Conservation (phyloP, 192 early-diverging fungal species). For the Gigaspora rosea region DNA sequence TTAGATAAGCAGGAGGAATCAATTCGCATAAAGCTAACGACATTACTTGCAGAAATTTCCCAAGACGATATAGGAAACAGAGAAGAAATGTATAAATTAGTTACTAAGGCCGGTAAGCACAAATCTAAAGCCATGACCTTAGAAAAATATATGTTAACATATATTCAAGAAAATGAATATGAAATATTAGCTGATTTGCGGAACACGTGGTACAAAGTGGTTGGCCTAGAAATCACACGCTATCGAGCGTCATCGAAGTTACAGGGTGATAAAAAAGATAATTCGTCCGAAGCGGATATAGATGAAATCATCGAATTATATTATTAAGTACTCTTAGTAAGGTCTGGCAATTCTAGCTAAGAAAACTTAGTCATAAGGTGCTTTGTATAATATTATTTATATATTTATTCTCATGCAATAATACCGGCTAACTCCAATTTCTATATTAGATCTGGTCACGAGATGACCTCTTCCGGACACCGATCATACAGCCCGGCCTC, state of each 20-base stretch:
- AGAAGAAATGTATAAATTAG: constrained; percentile 9
- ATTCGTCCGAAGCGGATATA: constrained; percentile 8
- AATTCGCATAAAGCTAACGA: not conserved
- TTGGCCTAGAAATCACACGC: too few species aligned
- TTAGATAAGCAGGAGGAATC: constrained; percentile 13
- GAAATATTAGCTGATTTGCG: constrained; percentile 5
- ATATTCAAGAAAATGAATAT: not conserved
- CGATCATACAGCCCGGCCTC: too few species aligned
- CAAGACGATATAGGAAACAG: not conserved
- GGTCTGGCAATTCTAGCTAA: too few species aligned
- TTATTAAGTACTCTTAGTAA: constrained; percentile 15
- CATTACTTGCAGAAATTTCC: constrained; percentile 6
- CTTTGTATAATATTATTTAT: not conserved
- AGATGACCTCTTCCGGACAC: too few species aligned
- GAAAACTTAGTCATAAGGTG: not conserved
- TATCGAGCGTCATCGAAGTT: not conserved
- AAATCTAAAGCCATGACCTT: not conserved
- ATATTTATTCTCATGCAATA: too few species aligned
- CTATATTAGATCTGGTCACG: too few species aligned
- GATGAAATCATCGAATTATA: constrained; percentile 18
- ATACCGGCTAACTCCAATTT: too few species aligned
- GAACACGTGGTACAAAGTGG: not conserved
- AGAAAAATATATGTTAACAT: constrained; percentile 21
- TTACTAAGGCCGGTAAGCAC: not conserved
- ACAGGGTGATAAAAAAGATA: constrained; percentile 18